A percentile compares a stretch with the other conserved stretches of the same genome.
Evolutionary conservation across 192 early-diverging fungal species (phyloP).

Genomic region (Allomyces arbusculus): DNA sequence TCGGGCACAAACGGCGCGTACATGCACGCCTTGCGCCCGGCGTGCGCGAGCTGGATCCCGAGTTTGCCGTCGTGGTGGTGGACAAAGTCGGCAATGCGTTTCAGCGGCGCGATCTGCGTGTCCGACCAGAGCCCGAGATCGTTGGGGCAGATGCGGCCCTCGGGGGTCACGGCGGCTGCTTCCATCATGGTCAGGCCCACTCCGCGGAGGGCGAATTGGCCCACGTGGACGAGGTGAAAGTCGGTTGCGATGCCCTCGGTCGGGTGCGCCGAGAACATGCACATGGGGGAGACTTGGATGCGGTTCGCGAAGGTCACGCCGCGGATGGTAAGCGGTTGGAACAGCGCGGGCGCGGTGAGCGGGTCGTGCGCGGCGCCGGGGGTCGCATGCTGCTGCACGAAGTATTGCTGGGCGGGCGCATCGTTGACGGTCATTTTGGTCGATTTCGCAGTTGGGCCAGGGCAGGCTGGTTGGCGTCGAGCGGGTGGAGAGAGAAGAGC

Average conservation of each 20-base stretch:
- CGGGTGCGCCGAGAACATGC: slow-evolving; percentile 41
- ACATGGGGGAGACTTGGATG: slow-evolving; percentile 63
- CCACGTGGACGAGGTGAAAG: slow-evolving; percentile 40
- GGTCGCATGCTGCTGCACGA: too few species aligned
- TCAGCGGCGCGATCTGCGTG: slow-evolving; percentile 43
- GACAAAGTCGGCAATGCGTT: slow-evolving; percentile 34
- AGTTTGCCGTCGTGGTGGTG: slow-evolving; percentile 35
- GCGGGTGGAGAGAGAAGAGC: too few species aligned
- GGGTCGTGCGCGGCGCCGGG: too few species aligned
- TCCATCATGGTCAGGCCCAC: slow-evolving; percentile 64
- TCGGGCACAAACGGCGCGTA: slow-evolving; percentile 7
- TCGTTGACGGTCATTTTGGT: too few species aligned
- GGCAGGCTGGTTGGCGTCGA: too few species aligned
- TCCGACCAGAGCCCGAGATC: slow-evolving; percentile 68
- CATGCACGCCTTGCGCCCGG: slow-evolving; percentile 52
- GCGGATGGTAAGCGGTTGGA: slow-evolving; percentile 46
- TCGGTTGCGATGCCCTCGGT: slow-evolving; percentile 41
- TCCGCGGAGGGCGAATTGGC: slow-evolving; percentile 54
- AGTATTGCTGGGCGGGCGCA: too few species aligned
- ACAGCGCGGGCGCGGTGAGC: slow-evolving; percentile 23
- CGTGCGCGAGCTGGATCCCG: slow-evolving; percentile 67
- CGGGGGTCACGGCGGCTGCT: slow-evolving; percentile 46
- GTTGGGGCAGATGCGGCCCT: slow-evolving; percentile 63
- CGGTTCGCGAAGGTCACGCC: slow-evolving; percentile 54
- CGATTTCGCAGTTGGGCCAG: too few species aligned